These are phyloP conservation scores for Penicillium fuscoglaucum DNA, from an alignment of 2,329 filamentous ascomycete species.

Conservation along the genomic window DNA sequence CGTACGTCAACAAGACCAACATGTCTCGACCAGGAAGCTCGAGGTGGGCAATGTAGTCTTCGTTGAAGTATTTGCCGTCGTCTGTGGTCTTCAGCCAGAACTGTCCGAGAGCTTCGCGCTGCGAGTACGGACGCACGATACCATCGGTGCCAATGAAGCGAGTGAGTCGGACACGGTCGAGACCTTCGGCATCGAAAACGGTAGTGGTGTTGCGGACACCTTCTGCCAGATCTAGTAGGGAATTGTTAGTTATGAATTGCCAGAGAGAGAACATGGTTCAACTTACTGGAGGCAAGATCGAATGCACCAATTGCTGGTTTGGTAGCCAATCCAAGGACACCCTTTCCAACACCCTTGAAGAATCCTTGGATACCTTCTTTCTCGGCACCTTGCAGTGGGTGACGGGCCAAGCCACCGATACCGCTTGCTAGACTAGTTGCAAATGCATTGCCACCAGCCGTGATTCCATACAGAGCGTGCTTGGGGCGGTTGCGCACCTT, in stretches of 20 bases:
- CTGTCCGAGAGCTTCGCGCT: slow-evolving; percentile 92
- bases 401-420: slow-evolving; percentile 87
- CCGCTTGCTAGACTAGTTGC: slow-evolving; percentile 90
- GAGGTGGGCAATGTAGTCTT: slow-evolving; percentile 94
- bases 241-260: neutral
- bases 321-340: slow-evolving; percentile 87
- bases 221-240: slow-evolving; percentile 71
- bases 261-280: neutral
- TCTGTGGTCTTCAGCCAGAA: slow-evolving; percentile 99
- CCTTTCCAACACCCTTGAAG: slow-evolving; percentile 96
- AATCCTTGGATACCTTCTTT: slow-evolving; percentile 92
- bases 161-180: slow-evolving; percentile 90
- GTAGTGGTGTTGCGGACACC: slow-evolving; percentile 98
- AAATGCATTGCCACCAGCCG: slow-evolving; percentile 91
- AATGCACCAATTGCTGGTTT: slow-evolving; percentile 97
- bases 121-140: slow-evolving; percentile 89
- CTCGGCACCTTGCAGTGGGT: slow-evolving; percentile 92
- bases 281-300: slow-evolving; percentile 78
- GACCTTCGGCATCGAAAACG: slow-evolving; percentile 90
- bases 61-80: slow-evolving; percentile 96
- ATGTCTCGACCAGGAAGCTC: slow-evolving; percentile 87
- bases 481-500: slow-evolving; percentile 91
- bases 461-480: slow-evolving; percentile 94
- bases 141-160: slow-evolving; percentile 91
- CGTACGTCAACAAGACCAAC: slow-evolving; percentile 84